Conservation (phyloP, 23 red algal species). For the Cyanidiococcus yangmingshanensis region DNA sequence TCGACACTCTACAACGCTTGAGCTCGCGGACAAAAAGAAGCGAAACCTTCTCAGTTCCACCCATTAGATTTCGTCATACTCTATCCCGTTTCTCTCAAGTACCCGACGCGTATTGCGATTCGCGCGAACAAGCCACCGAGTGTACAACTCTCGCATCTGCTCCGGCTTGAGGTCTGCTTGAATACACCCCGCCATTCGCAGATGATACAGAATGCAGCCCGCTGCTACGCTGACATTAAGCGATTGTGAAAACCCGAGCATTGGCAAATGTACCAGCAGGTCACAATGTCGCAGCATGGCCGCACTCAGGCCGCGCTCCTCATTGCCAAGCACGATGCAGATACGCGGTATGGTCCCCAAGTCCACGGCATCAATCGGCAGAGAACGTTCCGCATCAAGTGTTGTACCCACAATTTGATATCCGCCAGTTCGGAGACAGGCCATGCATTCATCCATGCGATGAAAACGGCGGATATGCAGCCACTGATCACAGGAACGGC, state of each 20-base stretch:
- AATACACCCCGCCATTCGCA: slow-evolving; percentile 41
- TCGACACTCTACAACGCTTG: too few species aligned
- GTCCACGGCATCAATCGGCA: slow-evolving; percentile 58
- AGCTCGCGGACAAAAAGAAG: too few species aligned
- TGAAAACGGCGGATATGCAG: slow-evolving; percentile 54
- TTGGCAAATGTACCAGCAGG: slow-evolving; percentile 63
- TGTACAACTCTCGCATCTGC: slow-evolving; percentile 52
- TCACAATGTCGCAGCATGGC: slow-evolving; percentile 54
- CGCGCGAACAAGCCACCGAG: slow-evolving; percentile 61
- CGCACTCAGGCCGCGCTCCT: slow-evolving; percentile 67
- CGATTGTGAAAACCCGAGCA: slow-evolving; percentile 72
- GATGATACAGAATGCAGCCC: slow-evolving; percentile 62
- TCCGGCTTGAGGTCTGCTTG: slow-evolving; percentile 50
- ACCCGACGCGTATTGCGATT: slow-evolving; percentile 45
- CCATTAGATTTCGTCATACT: slow-evolving; percentile 27
- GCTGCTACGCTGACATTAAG: slow-evolving; percentile 75
- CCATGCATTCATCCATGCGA: slow-evolving; percentile 51
- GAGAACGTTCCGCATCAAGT: slow-evolving; percentile 44
- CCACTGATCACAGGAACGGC: slow-evolving; percentile 77
- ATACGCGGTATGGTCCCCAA: slow-evolving; percentile 49
- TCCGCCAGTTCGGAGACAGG: slow-evolving; percentile 38
- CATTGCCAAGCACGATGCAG: slow-evolving; percentile 85
- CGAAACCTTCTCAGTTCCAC: too few species aligned
- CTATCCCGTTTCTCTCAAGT: slow-evolving; percentile 47
- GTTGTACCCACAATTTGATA: slow-evolving; percentile 58